Conservation (phyloP, 2,329 filamentous ascomycete genomes). For the Sporothrix curviconia region DNA sequence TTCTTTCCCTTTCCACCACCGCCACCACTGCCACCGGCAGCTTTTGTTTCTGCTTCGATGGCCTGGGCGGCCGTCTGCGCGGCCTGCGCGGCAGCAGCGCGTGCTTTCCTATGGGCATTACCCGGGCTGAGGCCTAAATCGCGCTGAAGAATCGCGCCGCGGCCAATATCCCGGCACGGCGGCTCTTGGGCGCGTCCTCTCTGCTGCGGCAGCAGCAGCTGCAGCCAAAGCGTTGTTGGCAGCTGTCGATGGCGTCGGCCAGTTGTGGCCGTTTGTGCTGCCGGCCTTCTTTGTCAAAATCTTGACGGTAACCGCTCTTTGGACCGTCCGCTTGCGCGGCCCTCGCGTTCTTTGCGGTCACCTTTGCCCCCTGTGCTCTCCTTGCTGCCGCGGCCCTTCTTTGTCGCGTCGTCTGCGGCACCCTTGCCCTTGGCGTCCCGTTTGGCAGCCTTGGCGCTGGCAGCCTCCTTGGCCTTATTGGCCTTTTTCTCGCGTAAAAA, state of each 20-base stretch:
- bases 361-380: neutral
- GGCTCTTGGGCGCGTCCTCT: slow-evolving; percentile 44
- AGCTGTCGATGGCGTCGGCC: slow-evolving; percentile 26
- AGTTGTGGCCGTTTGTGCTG: slow-evolving; percentile 42
- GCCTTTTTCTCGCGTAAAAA: slow-evolving; percentile 89
- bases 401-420: slow-evolving; percentile 14
- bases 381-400: slow-evolving; percentile 29
- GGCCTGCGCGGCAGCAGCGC: slow-evolving; percentile 26
- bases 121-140: slow-evolving; percentile 60
- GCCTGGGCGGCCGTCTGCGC: slow-evolving; percentile 47
- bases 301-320: slow-evolving; percentile 58
- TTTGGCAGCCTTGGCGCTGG: slow-evolving; percentile 49
- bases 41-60: slow-evolving; percentile 22
- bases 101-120: slow-evolving; percentile 54
- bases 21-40: neutral
- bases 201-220: slow-evolving; percentile 50
- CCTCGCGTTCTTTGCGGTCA: slow-evolving; percentile 55
- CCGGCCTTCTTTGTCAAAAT: slow-evolving; percentile 55
- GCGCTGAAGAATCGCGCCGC: slow-evolving; percentile 58
- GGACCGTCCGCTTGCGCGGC: slow-evolving; percentile 22
- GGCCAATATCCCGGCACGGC: slow-evolving; percentile 54
- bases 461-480: slow-evolving; percentile 55
- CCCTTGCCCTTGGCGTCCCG: slow-evolving; percentile 42
- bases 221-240: slow-evolving; percentile 29
- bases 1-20: neutral